Evolutionary conservation across 805 yeast genomes (phyloP).

Genomic region (Lipomyces mesembrius): DNA sequence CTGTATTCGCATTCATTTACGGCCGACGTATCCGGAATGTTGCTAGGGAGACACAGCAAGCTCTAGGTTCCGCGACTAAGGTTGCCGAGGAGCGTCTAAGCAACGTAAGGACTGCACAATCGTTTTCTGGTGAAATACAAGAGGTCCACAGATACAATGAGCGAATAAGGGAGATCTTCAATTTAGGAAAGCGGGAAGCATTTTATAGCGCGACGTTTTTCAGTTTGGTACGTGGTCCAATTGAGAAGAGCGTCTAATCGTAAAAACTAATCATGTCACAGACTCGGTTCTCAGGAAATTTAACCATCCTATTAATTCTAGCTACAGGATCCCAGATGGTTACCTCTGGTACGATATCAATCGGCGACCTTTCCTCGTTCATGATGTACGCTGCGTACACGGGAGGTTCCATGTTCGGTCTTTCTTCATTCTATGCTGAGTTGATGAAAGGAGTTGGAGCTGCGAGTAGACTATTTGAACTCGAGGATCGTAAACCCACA

Average conservation of each 20-base stretch:
- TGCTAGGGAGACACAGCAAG: conserved; percentile 77
- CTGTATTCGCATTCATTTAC: conserved; percentile 76
- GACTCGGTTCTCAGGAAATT: conserved; percentile 84
- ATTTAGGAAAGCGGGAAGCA: conserved; percentile 83
- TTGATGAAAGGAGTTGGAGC: conserved; percentile 98
- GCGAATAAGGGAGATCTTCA: conserved; percentile 67
- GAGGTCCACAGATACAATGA: conserved; percentile 77
- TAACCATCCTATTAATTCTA: conserved; percentile 74
- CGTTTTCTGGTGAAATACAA: conserved; percentile 80
- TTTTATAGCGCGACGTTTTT: conserved; percentile 33
- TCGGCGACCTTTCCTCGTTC: conserved; percentile 89
- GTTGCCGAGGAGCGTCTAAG: conserved; percentile 90
- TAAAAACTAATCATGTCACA: conserved; percentile 76
- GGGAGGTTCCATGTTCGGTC: conserved; percentile 88
- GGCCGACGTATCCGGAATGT: conserved; percentile 77
- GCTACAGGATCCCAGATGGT: conserved; percentile 85
- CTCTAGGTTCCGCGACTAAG: conserved; percentile 82
- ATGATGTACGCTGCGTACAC: conserved; percentile 95
- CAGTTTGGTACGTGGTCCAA: conserved; percentile 20
- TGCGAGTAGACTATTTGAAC: conserved; percentile 85
- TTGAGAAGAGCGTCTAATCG: conserved; percentile 42
- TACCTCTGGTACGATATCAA: conserved; percentile 69
- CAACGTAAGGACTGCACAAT: conserved; percentile 84
- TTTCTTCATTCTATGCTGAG: conserved; percentile 90
- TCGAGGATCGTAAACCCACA: conserved; percentile 74